Evolutionary conservation across 2,329 filamentous ascomycete species (phyloP).

Genomic region (Colletotrichum higginsianum): DNA sequence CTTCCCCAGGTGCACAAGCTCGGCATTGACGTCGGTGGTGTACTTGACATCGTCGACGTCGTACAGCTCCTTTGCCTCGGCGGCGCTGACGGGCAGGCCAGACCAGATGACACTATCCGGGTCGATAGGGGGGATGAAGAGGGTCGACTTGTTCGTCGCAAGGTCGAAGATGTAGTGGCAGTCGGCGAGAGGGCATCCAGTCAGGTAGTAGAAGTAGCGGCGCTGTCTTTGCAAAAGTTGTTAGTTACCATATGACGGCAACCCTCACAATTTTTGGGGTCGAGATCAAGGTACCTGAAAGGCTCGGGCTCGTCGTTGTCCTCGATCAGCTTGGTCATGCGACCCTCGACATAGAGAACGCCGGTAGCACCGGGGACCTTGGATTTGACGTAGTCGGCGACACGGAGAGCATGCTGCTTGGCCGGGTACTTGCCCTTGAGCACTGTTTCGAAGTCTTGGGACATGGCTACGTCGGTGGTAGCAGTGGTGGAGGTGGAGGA

Average conservation of each 20-base stretch:
- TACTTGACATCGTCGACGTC: constrained; percentile 85
- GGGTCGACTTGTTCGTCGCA: constrained; percentile 77
- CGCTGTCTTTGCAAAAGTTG: constrained; percentile 74
- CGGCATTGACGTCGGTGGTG: constrained; percentile 81
- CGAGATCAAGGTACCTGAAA: constrained; percentile 73
- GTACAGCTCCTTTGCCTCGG: constrained; percentile 83
- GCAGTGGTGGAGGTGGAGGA: constrained; percentile 14
- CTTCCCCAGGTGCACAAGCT: constrained; percentile 69
- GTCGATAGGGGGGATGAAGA: constrained; percentile 93
- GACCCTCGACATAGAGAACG: constrained; percentile 89
- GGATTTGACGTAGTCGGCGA: constrained; percentile 82
- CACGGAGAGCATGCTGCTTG: constrained; percentile 87
- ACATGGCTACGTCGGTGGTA: constrained; percentile 12
- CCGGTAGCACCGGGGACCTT: constrained; percentile 77
- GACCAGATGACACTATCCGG: constrained; percentile 95
- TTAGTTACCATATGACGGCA: constrained; percentile 16
- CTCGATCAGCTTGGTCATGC: constrained; percentile 85
- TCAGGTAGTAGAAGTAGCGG: constrained; percentile 95
- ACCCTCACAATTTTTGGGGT: no score
- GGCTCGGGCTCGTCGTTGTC: constrained; percentile 88
- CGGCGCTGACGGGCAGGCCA: constrained; percentile 83
- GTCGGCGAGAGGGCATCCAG: constrained; percentile 86
- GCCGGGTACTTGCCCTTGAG: constrained; percentile 81
- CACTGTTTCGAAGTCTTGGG: constrained; percentile 63
- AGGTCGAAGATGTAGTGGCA: constrained; percentile 88